These are phyloP conservation scores for Helotiales sp. DNA, from an alignment of 2,329 filamentous ascomycete species.

Conservation along the genomic window DNA sequence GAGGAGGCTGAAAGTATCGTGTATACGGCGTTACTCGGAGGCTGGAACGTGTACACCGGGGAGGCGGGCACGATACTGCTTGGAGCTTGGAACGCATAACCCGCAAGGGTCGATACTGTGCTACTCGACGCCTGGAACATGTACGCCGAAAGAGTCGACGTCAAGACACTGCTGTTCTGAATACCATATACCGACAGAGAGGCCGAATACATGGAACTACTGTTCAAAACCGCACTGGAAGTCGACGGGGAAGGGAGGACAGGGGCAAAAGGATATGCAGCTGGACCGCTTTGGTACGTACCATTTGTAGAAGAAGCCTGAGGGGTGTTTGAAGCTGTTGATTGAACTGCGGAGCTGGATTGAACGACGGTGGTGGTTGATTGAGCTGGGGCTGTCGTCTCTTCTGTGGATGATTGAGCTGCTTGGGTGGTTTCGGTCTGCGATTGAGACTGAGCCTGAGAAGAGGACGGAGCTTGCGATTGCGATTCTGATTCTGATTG, in stretches of 20 bases:
- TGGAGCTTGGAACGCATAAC: background rate
- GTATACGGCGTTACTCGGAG: background rate
- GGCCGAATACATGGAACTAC: constrained; percentile 8
- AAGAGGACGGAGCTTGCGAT: no score
- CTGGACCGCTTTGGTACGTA: constrained; percentile 21
- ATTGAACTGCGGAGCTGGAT: background rate
- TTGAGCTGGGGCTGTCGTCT: background rate
- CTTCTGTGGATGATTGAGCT: background rate
- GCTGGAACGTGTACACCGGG: background rate
- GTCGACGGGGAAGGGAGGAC: constrained; percentile 4
- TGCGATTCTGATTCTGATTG: background rate
- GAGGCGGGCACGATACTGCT: background rate
- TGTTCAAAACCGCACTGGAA: constrained; percentile 12
- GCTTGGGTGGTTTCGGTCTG: background rate
- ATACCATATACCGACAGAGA: constrained; percentile 2
- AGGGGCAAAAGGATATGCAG: constrained; percentile 21
- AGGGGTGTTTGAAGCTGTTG: constrained; percentile 8
- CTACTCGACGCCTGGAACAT: background rate
- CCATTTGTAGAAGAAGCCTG: constrained; percentile 17
- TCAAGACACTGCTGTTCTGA: background rate
- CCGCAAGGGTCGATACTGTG: background rate
- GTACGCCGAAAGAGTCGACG: background rate
- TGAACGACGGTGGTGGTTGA: constrained; percentile 6
- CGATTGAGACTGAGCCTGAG: background rate
- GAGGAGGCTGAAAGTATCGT: background rate